A percentile compares a stretch with the other conserved stretches of the same genome.
These are phyloP conservation scores for Fusarium sacchari DNA, from an alignment of 2,329 filamentous ascomycete genomes.

Conservation along the genomic window DNA sequence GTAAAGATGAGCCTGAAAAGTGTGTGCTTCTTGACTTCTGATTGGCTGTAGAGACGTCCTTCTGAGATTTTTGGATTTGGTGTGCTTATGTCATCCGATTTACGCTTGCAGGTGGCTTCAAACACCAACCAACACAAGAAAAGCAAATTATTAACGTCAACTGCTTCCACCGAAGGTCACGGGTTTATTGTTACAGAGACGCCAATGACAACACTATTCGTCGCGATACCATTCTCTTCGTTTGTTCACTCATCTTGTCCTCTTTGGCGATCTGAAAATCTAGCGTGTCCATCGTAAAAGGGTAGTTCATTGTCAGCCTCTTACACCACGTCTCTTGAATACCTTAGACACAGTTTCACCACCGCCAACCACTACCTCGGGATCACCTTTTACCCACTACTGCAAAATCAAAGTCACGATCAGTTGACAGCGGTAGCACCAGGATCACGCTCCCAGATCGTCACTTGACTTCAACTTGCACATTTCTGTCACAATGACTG, in stretches of 20 bases:
- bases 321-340: neutral
- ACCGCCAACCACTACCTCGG: conserved; percentile 6
- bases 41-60: conserved; percentile 47
- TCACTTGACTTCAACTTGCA: conserved; percentile 12
- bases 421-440: conserved; percentile 5
- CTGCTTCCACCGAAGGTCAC: neutral
- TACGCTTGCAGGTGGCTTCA: conserved; percentile 13
- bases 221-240: neutral
- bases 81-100: conserved; percentile 41
- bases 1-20: conserved; percentile 49
- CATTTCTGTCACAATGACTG: conserved; percentile 25
- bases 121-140: conserved; percentile 31
- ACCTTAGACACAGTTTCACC: conserved; percentile 2
- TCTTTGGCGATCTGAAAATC: neutral
- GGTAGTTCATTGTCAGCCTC: neutral
- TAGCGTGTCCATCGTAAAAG: neutral
- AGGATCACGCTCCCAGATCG: neutral
- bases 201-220: neutral
- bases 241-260: neutral
- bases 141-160: conserved; percentile 28
- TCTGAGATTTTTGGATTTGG: conserved; percentile 30
- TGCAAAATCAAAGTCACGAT: conserved; percentile 28
- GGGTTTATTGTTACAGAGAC: neutral
- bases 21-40: conserved; percentile 46
- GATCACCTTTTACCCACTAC: conserved; percentile 5